phyloP scores from a whole-genome alignment of 2,329 filamentous ascomycete species.

The Aspergillus neotritici region DNA sequence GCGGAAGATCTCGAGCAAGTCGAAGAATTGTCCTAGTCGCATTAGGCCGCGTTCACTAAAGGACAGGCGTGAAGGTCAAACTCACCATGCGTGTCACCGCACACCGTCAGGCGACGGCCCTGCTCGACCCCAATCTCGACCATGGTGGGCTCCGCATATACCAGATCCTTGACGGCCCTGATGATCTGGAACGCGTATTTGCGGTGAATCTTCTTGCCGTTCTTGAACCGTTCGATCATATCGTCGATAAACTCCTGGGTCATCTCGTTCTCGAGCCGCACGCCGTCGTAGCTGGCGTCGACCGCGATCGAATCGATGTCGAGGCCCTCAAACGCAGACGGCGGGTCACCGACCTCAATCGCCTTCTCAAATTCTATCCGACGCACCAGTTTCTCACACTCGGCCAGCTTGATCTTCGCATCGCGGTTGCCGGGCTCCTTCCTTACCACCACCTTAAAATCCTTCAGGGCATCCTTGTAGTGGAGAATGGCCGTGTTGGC shows the following conservation, averaged over 20 bases:
- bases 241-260: constrained; percentile 95
- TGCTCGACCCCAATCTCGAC: constrained; percentile 80
- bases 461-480: constrained; percentile 79
- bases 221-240: constrained; percentile 94
- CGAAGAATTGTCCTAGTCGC: constrained; percentile 80
- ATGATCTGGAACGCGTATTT: constrained; percentile 99
- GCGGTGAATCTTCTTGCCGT: constrained; percentile 86
- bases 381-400: constrained; percentile 92
- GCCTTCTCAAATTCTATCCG: constrained; percentile 89
- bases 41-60: constrained; percentile 1
- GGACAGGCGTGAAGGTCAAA: not conserved
- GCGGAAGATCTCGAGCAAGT: constrained; percentile 92
- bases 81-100: constrained; percentile 90
- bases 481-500: constrained; percentile 87
- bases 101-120: constrained; percentile 80
- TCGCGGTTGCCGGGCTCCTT: constrained; percentile 84
- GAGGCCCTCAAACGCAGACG: constrained; percentile 84
- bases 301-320: constrained; percentile 81
- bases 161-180: constrained; percentile 78
- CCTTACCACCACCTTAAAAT: constrained; percentile 86
- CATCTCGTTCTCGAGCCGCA: constrained; percentile 71
- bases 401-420: constrained; percentile 81
- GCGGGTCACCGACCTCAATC: constrained; percentile 87
- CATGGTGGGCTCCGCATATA: constrained; percentile 93
- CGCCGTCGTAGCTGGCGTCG: constrained; percentile 80